These are phyloP conservation scores for Claviceps digitariae DNA, from an alignment of 2,329 filamentous ascomycete species.

Conservation along the genomic window DNA sequence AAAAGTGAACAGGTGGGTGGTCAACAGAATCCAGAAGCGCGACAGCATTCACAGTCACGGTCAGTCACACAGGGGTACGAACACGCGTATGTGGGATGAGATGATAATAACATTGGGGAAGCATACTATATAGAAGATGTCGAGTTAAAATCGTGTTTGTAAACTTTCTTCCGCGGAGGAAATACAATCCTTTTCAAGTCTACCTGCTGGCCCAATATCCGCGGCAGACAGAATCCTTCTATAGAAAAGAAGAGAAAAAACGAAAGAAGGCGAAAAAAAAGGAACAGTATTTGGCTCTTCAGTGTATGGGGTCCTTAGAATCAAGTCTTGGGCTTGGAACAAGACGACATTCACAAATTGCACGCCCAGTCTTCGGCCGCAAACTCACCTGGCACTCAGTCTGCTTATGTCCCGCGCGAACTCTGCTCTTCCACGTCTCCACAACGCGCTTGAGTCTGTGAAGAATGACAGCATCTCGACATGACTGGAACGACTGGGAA, in stretches of 20 bases:
- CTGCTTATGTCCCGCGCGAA: neutral
- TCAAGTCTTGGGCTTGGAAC: neutral
- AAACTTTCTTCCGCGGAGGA: neutral
- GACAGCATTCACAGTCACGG: neutral
- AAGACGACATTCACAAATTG: neutral
- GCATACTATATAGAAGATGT: neutral
- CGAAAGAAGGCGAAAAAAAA: too few relatives aligned
- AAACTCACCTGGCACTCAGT: neutral
- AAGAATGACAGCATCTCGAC: neutral
- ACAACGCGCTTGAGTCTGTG: neutral
- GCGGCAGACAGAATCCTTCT: neutral
- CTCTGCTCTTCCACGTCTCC: neutral
- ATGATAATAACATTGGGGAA: neutral
- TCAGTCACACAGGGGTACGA: neutral
- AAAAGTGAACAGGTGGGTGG: neutral
- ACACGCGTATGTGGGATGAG: neutral
- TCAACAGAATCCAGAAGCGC: neutral
- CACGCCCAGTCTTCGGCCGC: neutral
- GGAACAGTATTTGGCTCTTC: too few relatives aligned
- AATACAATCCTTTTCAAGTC: neutral
- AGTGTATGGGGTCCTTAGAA: neutral
- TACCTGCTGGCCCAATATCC: neutral
- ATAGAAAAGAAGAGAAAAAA: neutral
- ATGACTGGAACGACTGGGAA: neutral
- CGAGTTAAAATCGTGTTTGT: neutral